These are phyloP conservation scores for Aspergillus ochraceus DNA, from an alignment of 2,329 filamentous ascomycete genomes.

Conservation along the genomic window DNA sequence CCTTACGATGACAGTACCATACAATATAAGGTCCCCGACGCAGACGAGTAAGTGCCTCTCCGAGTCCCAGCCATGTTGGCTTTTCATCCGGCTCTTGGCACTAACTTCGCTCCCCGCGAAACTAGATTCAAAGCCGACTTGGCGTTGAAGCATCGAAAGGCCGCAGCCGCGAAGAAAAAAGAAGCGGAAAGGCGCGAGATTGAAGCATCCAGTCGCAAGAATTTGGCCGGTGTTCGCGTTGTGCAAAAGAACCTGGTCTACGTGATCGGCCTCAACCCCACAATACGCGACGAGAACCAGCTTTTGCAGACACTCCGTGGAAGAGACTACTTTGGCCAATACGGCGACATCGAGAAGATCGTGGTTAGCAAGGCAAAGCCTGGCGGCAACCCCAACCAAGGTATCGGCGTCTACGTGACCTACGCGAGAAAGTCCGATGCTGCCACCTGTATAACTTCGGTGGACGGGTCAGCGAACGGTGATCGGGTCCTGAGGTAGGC, in stretches of 20 bases:
- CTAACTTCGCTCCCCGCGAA: conserved; percentile 20
- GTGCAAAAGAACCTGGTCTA: conserved; percentile 99
- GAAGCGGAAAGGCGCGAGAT: conserved; percentile 95
- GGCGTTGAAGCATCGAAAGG: conserved; percentile 80
- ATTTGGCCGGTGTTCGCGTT: conserved; percentile 89
- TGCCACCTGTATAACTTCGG: conserved; percentile 81
- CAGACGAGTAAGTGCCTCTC: conserved; percentile 76
- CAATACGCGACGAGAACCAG: conserved; percentile 81
- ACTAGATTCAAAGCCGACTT: conserved; percentile 52
- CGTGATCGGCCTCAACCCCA: conserved; percentile 90
- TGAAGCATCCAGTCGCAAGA: conserved; percentile 92
- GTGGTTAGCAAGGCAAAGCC: conserved; percentile 97
- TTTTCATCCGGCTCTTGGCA: conserved; percentile 14
- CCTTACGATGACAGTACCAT: conserved; percentile 97
- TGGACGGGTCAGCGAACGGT: conserved; percentile 89
- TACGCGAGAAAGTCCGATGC: conserved; percentile 92
- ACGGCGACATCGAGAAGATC: conserved; percentile 97
- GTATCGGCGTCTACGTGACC: conserved; percentile 97
- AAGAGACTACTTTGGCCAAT: conserved; percentile 94
- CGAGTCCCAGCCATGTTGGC: neutral
- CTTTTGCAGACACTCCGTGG: conserved; percentile 87
- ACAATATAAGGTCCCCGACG: conserved; percentile 91
- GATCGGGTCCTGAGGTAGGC: conserved; percentile 76
- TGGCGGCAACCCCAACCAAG: conserved; percentile 67
- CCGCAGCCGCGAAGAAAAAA: conserved; percentile 84